A percentile compares a stretch with the other conserved stretches of the same genome.
Evolutionary conservation across 2,329 filamentous ascomycete species (phyloP).

Genomic region (Xylariaceae sp.): DNA sequence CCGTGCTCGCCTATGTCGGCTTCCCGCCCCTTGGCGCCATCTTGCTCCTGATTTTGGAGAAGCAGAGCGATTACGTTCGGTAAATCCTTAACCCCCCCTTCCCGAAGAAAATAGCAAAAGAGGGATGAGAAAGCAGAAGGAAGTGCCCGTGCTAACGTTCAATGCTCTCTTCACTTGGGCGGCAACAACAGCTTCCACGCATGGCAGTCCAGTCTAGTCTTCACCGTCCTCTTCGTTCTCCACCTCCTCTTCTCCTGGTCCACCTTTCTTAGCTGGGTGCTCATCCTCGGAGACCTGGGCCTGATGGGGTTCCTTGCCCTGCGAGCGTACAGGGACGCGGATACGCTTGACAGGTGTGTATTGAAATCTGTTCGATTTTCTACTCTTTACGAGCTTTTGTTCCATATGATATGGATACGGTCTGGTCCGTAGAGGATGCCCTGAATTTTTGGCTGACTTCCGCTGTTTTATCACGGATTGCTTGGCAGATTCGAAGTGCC

Average conservation of each 20-base stretch:
- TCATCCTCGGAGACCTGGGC: constrained; percentile 69
- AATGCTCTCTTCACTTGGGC: constrained; percentile 15
- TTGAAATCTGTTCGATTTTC: not conserved
- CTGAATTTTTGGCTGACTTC: too few species aligned
- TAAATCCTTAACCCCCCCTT: constrained; percentile 36
- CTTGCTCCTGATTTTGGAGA: constrained; percentile 76
- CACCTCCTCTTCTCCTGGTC: constrained; percentile 88
- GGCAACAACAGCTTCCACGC: constrained; percentile 69
- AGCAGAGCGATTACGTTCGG: constrained; percentile 96
- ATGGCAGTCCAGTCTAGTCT: constrained; percentile 86
- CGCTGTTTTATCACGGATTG: too few species aligned
- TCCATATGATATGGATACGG: too few species aligned
- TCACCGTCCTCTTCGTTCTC: constrained; percentile 67
- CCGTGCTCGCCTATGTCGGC: constrained; percentile 79
- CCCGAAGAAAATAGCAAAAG: not conserved
- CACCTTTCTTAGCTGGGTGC: constrained; percentile 72
- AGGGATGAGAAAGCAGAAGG: not conserved
- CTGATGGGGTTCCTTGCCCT: constrained; percentile 72
- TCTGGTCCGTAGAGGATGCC: too few species aligned
- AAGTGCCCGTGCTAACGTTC: constrained; percentile 10
- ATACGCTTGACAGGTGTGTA: constrained; percentile 54
- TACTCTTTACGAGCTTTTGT: not conserved
- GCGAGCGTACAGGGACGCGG: constrained; percentile 79
- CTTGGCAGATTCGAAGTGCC: constrained; percentile 84
- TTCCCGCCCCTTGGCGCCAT: constrained; percentile 83